Evolutionary conservation across 192 early-diverging fungal species (phyloP).

Genomic region (Umbelopsis isabellina): DNA sequence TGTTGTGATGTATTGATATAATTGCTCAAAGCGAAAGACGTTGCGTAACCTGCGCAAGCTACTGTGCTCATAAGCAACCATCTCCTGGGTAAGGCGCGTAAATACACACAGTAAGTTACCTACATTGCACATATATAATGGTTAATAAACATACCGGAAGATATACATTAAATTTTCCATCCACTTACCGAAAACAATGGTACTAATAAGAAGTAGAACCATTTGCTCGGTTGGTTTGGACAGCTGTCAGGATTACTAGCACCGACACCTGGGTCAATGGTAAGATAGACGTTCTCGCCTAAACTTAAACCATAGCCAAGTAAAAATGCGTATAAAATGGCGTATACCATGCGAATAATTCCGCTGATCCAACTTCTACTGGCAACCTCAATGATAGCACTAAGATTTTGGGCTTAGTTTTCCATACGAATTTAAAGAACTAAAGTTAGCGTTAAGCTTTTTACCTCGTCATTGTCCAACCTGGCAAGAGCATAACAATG

Average conservation of each 20-base stretch:
- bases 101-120: conserved; percentile 46
- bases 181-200: conserved; percentile 48
- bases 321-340: conserved; percentile 80
- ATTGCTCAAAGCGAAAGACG: conserved; percentile 56
- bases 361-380: conserved; percentile 89
- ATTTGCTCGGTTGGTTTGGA: not conserved
- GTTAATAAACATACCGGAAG: not conserved
- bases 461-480: conserved; percentile 72
- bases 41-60: conserved; percentile 68
- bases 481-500: conserved; percentile 71
- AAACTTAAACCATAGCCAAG: conserved; percentile 78
- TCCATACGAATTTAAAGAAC: no score
- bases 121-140: not conserved
- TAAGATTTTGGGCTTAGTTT: no score
- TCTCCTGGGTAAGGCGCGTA: conserved; percentile 57
- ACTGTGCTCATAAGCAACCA: conserved; percentile 75
- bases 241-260: not conserved
- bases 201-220: conserved; percentile 53
- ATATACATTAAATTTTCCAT: not conserved
- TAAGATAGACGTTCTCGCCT: conserved; percentile 56
- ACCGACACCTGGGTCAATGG: conserved; percentile 44
- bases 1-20: conserved; percentile 56
- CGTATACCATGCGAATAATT: conserved; percentile 82
- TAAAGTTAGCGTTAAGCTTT: no score
- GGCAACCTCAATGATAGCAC: conserved; percentile 84